A percentile compares a stretch with the other conserved stretches of the same genome.
phyloP scores from a whole-genome alignment of 345 rosid species.

The Citrus sp. region DNA sequence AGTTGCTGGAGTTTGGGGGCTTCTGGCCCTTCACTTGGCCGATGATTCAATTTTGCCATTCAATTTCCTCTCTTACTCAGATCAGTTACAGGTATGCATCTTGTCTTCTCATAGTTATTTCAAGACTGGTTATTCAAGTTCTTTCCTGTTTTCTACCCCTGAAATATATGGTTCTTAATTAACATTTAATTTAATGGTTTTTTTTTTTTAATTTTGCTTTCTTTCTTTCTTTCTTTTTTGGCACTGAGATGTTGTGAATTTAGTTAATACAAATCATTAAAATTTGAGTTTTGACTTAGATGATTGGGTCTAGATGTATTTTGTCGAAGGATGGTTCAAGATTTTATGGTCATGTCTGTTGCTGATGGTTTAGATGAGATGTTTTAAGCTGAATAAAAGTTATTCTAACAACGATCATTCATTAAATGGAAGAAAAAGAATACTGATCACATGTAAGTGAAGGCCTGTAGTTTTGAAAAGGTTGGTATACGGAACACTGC shows the following conservation, averaged over 20 bases:
- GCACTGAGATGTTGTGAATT: neutral
- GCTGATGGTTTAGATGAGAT: neutral
- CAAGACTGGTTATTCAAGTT: neutral
- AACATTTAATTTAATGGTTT: neutral
- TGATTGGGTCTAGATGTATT: neutral
- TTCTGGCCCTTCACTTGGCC: conserved; percentile 68
- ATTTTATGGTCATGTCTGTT: neutral
- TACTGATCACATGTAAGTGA: neutral
- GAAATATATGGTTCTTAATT: neutral
- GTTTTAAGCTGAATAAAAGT: neutral
- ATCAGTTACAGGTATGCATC: conserved; percentile 49
- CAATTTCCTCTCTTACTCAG: conserved; percentile 62
- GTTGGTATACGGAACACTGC: neutral
- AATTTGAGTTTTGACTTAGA: neutral
- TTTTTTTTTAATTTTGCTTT: too few relatives aligned
- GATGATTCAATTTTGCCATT: conserved; percentile 80
- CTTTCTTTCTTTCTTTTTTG: too few relatives aligned
- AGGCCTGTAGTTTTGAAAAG: neutral
- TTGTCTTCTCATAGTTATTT: conserved; percentile 6
- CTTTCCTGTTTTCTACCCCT: neutral
- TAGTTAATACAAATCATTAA: neutral
- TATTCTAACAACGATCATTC: neutral
- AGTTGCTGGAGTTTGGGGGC: conserved; percentile 94
- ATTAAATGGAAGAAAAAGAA: neutral
- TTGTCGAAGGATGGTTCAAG: neutral